Conservation (phyloP, 345 rosid genomes). For the Melaleuca quinquenervia region DNA sequence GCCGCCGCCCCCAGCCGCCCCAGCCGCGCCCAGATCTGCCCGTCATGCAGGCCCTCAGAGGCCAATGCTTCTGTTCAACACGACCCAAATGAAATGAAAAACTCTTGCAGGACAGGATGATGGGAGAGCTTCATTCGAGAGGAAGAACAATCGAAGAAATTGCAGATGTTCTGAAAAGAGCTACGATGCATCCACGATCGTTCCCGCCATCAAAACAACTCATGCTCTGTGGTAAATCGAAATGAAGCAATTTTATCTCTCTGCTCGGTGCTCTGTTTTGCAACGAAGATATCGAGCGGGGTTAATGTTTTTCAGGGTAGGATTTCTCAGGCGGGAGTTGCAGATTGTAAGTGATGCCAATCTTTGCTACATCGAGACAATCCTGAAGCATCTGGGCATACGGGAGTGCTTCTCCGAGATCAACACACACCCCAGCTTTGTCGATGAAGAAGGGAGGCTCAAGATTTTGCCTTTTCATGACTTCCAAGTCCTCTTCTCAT, state of each 20-base stretch:
- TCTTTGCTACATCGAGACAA: slow-evolving; percentile 62
- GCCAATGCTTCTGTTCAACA: neutral
- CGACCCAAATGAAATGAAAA: neutral
- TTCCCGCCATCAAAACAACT: slow-evolving; percentile 62
- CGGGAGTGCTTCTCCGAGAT: slow-evolving; percentile 60
- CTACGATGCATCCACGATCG: slow-evolving; percentile 49
- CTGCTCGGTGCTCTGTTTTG: neutral
- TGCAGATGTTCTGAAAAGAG: slow-evolving; percentile 33
- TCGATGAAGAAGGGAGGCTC: slow-evolving; percentile 38
- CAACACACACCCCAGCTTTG: slow-evolving; percentile 55
- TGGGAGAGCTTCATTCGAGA: slow-evolving; percentile 53
- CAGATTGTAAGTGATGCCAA: slow-evolving; percentile 77
- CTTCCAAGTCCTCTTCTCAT: slow-evolving; percentile 43
- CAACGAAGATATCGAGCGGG: neutral
- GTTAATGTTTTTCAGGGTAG: neutral
- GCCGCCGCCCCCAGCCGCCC: no score
- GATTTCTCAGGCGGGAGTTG: slow-evolving; percentile 54
- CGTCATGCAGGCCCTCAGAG: no score
- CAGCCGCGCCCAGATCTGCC: no score
- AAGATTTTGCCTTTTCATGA: slow-evolving; percentile 62
- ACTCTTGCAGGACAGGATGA: slow-evolving; percentile 55
- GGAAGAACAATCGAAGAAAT: slow-evolving; percentile 59
- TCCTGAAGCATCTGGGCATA: slow-evolving; percentile 49
- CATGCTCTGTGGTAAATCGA: slow-evolving; percentile 55
- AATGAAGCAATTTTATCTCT: neutral